Evolutionary conservation across 2,329 filamentous ascomycete species (phyloP).

Genomic region (Plectosphaerella sp.): DNA sequence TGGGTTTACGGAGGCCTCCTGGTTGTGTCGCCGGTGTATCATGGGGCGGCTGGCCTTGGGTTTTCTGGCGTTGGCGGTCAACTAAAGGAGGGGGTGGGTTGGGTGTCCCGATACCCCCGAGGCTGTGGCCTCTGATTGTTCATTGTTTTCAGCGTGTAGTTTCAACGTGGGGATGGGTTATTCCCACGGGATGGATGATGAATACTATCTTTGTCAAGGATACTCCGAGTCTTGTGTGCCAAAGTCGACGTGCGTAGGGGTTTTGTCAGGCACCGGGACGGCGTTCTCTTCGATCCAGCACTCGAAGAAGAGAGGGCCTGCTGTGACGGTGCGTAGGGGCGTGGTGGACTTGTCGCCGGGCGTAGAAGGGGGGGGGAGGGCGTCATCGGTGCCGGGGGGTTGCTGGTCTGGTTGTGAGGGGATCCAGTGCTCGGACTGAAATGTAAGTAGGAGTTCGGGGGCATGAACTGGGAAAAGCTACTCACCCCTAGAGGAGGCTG

Average conservation of each 20-base stretch:
- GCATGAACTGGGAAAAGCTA: background rate
- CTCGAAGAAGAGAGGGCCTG: constrained; percentile 60
- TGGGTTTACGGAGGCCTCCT: too few species aligned
- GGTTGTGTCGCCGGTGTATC: background rate
- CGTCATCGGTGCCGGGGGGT: constrained; percentile 26
- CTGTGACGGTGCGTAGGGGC: constrained; percentile 48
- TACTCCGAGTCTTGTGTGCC: background rate
- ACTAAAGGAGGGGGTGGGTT: background rate
- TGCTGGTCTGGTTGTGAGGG: constrained; percentile 47
- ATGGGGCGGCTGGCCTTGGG: background rate
- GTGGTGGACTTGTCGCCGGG: constrained; percentile 37
- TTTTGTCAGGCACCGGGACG: background rate
- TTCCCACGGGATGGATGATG: too few species aligned
- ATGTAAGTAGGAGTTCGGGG: background rate
- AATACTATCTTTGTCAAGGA: too few species aligned
- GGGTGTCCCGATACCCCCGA: background rate
- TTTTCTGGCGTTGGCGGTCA: too few species aligned
- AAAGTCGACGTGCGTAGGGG: background rate
- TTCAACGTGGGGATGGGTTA: too few species aligned
- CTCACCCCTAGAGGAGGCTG: constrained; percentile 3
- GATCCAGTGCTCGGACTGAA: constrained; percentile 60
- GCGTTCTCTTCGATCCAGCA: constrained; percentile 58
- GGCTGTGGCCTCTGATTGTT: background rate
- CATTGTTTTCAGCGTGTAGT: background rate
- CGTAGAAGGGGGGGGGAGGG: constrained; percentile 32